Evolutionary conservation across 2,329 filamentous ascomycete species (phyloP), one percentile per base, ranked within the genome.

Genomic region (Fusarium subtropicale): DNA sequence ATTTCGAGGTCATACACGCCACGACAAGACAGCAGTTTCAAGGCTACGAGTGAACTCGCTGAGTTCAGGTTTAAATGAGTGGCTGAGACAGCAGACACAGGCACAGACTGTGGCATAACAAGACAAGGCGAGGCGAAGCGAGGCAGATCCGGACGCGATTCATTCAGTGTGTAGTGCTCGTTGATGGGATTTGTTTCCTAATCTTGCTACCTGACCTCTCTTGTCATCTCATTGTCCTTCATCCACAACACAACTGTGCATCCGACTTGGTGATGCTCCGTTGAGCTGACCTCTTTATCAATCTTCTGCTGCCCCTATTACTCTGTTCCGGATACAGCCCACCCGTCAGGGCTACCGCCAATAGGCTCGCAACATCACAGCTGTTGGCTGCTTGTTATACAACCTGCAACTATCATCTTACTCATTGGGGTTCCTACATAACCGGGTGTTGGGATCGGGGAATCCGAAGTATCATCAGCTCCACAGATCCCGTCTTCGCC

Each of bases 181-280:
- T 39, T 72, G 64, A 74, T 73, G 71, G 65, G 71, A 61, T 47
- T 69, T 67, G 56, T 50, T 54, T 59, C 59, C 51, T 59, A 46
- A 50, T 30, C 33, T 57, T 48, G 58, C 50, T 69, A 47, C 53
- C 45, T 39, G 28, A 64, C 50, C 26, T 66, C 31, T 39, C 48
- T 24, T 45, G 30, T 42, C 30, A 28, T 53, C 31, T 52, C 36
- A 26, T 41, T 42, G 5, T 31, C 28, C 22, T 50, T 45, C 51
- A 31, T 31, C 30, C 24, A 20, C 24, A 36, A 50, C 36, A 36
- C 56, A 28, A 33, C 57, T 54, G 33, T 31, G 47, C 24, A 42
- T 41, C 56, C 53, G 53, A 46, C 44, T 58, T 42, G 34, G 50
- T 54, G 30, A 50, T 48, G 52, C 57, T 59, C 55, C 38, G 47